Evolutionary conservation across 352 stramenopile genomes (phyloP).

Genomic region (Globisporangium nunn): DNA sequence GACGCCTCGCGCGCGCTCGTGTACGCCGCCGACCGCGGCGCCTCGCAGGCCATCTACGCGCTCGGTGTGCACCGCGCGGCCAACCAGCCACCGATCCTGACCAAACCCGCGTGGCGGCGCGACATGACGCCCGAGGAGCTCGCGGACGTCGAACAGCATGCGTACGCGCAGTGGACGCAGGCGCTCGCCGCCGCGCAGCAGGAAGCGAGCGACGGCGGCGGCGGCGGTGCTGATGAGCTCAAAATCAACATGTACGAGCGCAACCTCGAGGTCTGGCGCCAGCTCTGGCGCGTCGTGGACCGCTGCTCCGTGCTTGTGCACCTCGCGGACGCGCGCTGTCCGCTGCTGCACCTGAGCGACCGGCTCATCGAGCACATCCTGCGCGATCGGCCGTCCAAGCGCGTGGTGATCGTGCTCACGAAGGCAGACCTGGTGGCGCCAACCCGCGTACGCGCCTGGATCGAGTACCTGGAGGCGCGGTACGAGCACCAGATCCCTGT

Average conservation of each 20-base stretch:
- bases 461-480: slow-evolving; percentile 79
- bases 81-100: slow-evolving; percentile 62
- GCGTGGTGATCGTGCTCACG: slow-evolving; percentile 97
- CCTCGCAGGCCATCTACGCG: slow-evolving; percentile 70
- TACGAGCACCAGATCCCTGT: slow-evolving; percentile 87
- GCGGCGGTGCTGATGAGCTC: background rate
- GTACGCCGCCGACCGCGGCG: slow-evolving; percentile 48
- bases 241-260: slow-evolving; percentile 70
- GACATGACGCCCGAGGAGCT: slow-evolving; percentile 65
- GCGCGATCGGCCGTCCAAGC: slow-evolving; percentile 63
- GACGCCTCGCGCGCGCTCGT: slow-evolving; percentile 57
- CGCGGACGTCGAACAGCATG: slow-evolving; percentile 35
- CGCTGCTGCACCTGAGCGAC: slow-evolving; percentile 66
- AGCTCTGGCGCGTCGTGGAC: slow-evolving; percentile 80
- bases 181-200: slow-evolving; percentile 39
- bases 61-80: slow-evolving; percentile 43
- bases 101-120: slow-evolving; percentile 53
- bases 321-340: slow-evolving; percentile 62
- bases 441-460: slow-evolving; percentile 87
- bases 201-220: background rate
- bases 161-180: slow-evolving; percentile 52
- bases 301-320: slow-evolving; percentile 72
- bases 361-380: slow-evolving; percentile 48
- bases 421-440: slow-evolving; percentile 96
- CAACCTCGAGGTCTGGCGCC: slow-evolving; percentile 77